phyloP scores from a whole-genome alignment of 495 filamentous ascomycete species.

The Cudoniella acicularis region DNA sequence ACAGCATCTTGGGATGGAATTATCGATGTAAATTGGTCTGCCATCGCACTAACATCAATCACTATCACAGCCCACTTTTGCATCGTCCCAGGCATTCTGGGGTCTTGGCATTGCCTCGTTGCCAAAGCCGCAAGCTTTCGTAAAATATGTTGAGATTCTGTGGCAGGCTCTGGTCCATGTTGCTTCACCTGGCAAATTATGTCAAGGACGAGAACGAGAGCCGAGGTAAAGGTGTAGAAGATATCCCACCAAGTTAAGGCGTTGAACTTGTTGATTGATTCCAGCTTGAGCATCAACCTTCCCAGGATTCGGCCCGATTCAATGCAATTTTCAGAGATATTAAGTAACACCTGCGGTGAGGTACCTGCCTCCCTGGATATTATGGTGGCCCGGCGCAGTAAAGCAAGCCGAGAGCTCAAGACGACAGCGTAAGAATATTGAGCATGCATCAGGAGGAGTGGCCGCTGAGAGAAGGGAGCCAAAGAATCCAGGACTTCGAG shows the following conservation, averaged over 20 bases:
- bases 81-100: constrained; percentile 2
- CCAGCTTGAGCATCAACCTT: constrained; percentile 19
- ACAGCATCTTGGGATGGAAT: not conserved
- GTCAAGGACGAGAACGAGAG: constrained; percentile 26
- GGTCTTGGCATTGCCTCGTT: not conserved
- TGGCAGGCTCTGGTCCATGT: not conserved
- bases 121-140: not conserved
- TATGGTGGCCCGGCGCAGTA: constrained; percentile 24
- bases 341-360: constrained; percentile 13
- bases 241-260: constrained; percentile 28
- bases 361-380: constrained; percentile 14
- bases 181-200: constrained; percentile 24
- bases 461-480: constrained; percentile 23
- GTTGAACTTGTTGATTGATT: constrained; percentile 23
- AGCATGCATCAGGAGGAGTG: constrained; percentile 26
- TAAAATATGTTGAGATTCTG: not conserved
- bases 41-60: constrained; percentile 3
- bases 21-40: not conserved
- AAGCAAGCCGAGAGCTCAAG: constrained; percentile 20
- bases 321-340: constrained; percentile 19
- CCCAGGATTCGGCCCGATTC: constrained; percentile 22
- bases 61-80: constrained; percentile 3
- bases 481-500: constrained; percentile 21
- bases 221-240: constrained; percentile 23
- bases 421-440: constrained; percentile 26